Evolutionary conservation across 495 filamentous ascomycete species (phyloP).

Genomic region (Peziza echinospora): DNA sequence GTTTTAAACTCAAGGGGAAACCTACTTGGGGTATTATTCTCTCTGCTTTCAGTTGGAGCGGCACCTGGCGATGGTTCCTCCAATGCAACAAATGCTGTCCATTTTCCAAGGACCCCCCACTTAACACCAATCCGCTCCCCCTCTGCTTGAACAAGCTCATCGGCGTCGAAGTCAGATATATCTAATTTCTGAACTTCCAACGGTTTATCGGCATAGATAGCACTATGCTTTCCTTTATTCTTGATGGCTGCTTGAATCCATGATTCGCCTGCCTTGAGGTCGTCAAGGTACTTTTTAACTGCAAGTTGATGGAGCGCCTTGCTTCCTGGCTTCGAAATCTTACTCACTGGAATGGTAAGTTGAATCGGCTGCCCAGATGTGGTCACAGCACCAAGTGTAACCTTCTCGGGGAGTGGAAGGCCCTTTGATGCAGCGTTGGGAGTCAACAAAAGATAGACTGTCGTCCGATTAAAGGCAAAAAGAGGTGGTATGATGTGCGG

Average conservation of each 20-base stretch:
- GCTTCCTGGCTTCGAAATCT: conserved; percentile 22
- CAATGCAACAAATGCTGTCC: conserved; percentile 50
- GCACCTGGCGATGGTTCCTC: conserved; percentile 11
- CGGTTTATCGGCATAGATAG: no score
- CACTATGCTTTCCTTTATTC: not conserved
- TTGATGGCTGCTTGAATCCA: conserved; percentile 28
- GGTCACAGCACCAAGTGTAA: conserved; percentile 35
- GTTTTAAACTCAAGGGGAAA: no score
- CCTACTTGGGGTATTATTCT: no score
- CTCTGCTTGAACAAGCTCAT: conserved; percentile 34
- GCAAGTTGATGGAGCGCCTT: conserved; percentile 44
- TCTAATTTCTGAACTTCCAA: no score
- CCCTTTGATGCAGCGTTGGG: conserved; percentile 19
- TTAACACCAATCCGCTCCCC: conserved; percentile 38
- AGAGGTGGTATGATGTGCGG: conserved; percentile 40
- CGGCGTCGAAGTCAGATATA: not conserved
- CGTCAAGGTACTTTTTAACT: conserved; percentile 40
- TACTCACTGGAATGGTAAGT: conserved; percentile 38
- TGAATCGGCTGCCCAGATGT: conserved; percentile 30
- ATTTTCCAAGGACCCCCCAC: conserved; percentile 44
- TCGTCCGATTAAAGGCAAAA: conserved; percentile 40
- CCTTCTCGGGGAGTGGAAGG: conserved; percentile 28
- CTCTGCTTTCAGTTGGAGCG: no score
- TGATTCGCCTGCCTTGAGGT: conserved; percentile 45
- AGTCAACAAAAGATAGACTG: conserved; percentile 39